Conservation (phyloP, 495 filamentous ascomycete species). For the Penicillium dipodomyicola region DNA sequence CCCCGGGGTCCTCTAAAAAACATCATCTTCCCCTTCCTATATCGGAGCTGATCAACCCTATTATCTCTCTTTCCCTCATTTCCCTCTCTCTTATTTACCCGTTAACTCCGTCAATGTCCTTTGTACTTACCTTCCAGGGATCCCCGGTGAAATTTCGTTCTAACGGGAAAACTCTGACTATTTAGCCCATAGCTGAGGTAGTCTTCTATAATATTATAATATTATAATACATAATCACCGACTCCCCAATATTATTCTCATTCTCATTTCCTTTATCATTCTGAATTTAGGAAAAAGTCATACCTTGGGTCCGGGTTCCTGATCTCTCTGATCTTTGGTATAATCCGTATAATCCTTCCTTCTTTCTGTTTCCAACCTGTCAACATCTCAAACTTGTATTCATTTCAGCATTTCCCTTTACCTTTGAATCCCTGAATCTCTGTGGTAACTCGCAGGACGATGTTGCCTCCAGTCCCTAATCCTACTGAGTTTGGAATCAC, state of each 20-base stretch:
- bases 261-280: neutral
- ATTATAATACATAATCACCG: too few relatives aligned
- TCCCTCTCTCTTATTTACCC: neutral
- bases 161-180: constrained; percentile 12
- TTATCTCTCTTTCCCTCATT: too few relatives aligned
- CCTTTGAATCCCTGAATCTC: constrained; percentile 7
- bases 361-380: neutral
- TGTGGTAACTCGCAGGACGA: constrained; percentile 32
- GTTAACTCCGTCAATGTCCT: neutral
- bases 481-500: constrained; percentile 87
- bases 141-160: constrained; percentile 18
- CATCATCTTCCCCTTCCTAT: neutral
- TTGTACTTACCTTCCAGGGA: neutral
- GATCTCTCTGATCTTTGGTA: too few relatives aligned
- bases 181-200: too few relatives aligned
- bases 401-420: neutral
- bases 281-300: too few relatives aligned
- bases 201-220: too few relatives aligned
- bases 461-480: constrained; percentile 81
- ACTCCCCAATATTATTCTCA: neutral
- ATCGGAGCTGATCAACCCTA: neutral
- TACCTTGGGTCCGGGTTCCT: too few relatives aligned
- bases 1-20: constrained; percentile 6
- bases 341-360: too few relatives aligned
- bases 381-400: too few relatives aligned